Base-by-base conservation (phyloP, 2,329 filamentous ascomycete species). In the Fusarium sp. region DNA sequence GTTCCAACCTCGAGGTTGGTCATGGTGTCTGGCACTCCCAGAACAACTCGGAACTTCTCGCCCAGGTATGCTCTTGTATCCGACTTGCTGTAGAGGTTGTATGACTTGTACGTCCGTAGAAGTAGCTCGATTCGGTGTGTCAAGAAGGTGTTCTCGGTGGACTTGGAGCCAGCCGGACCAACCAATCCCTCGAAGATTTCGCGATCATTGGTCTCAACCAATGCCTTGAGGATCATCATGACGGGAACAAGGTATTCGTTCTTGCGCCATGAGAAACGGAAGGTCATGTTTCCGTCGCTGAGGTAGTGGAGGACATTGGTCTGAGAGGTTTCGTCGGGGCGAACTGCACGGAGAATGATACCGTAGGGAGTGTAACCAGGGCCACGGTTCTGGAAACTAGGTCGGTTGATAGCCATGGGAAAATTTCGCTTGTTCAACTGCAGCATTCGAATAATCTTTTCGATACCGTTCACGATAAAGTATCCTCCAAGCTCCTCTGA, bases 241-340 rank as follows among this genome's bases (percentile, higher is more conserved):
- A 95, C 93, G 2, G 96, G 96, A 5, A 99, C 89, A n/a, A 99
- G 89, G 79, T 94, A 99, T 83, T 99, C 96, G 76, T 95, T 94
- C 84, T 99, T 99, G 75, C 95, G 89, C 96, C 96, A 99, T 11
- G 96, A 98, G 83, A 99, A 99, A 64, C 96, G 90, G 84, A 99
- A 97, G 1, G 94, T 98, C 78, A 98, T 92, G 82, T 98, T 98
- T 73, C 96, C 96, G 81, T 99, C 96, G 77, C 89, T 94, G 64
- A 99, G 89, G 82, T 98, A 99, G 84, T 99, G 96, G 54, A 99
- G 88, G 38, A 97, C 95, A 79, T 98, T 99, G 42, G 96, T 98
- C 83, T 98, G 96, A 35, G 95, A 98, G 13, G 96, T 98, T 84
- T 99, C 95, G 83, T 99, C 96, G n/a, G 95, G 95, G 66, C 96